Percentiles rank a stretch among this genome's conserved stretches.
phyloP scores from a whole-genome alignment of 306 rosid species.

The Spatholobus suberectus region DNA sequence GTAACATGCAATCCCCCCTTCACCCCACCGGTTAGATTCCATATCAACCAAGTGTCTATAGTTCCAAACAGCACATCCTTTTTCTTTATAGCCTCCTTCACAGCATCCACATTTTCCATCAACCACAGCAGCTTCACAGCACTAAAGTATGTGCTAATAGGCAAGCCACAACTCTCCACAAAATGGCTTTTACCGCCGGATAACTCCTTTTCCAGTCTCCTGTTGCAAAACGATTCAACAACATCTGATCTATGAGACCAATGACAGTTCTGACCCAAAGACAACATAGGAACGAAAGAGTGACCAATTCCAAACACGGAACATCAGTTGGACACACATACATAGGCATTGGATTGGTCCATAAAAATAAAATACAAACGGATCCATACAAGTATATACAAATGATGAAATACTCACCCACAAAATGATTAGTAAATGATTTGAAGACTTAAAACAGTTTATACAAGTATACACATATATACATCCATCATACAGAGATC shows the following conservation, averaged over 20 bases:
- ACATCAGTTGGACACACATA: too few relatives aligned
- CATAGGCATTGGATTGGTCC: too few relatives aligned
- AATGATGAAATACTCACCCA: too few relatives aligned
- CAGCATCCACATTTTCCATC: constrained; percentile 73
- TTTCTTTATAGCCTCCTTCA: constrained; percentile 62
- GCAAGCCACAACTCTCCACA: constrained; percentile 79
- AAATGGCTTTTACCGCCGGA: constrained; percentile 83
- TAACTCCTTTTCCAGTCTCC: constrained; percentile 81
- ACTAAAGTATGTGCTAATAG: constrained; percentile 87
- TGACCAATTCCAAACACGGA: neutral
- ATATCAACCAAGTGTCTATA: constrained; percentile 85
- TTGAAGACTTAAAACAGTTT: too few relatives aligned
- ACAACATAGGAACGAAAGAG: constrained; percentile 7
- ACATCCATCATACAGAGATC: too few relatives aligned
- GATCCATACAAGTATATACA: too few relatives aligned
- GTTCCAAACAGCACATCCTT: constrained; percentile 93
- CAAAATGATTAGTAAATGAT: too few relatives aligned
- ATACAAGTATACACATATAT: too few relatives aligned
- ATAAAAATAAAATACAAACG: too few relatives aligned
- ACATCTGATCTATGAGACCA: neutral
- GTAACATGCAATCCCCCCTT: constrained; percentile 82
- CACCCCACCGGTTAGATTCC: constrained; percentile 86
- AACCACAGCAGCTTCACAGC: constrained; percentile 86
- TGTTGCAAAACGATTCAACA: constrained; percentile 41
- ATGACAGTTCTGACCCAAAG: neutral